Evolutionary conservation across 192 early-diverging fungal genomes (phyloP).

Genomic region (Gonapodya prolifera): DNA sequence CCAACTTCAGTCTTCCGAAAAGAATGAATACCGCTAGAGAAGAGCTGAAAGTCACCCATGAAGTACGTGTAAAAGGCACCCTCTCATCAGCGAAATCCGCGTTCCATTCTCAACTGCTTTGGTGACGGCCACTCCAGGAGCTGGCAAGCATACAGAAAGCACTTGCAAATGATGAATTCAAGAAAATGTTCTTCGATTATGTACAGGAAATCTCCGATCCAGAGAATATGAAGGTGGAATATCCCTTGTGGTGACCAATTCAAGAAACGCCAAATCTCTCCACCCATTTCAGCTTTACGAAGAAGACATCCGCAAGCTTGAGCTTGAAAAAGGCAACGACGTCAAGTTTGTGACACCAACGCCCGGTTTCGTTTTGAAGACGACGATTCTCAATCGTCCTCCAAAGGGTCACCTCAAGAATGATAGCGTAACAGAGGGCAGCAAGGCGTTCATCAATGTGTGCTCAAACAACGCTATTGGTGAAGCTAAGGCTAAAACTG

Average conservation of each 20-base stretch:
- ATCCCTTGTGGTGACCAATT: neutral
- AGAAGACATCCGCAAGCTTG: constrained; percentile 29
- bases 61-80: neutral
- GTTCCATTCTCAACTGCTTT: neutral
- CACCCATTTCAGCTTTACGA: constrained; percentile 29
- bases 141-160: constrained; percentile 29
- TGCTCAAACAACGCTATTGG: constrained; percentile 32
- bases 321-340: constrained; percentile 34
- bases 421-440: constrained; percentile 9
- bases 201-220: constrained; percentile 46
- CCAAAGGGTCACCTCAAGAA: neutral
- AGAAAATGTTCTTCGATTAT: constrained; percentile 37
- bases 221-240: constrained; percentile 26
- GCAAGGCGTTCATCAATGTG: constrained; percentile 43
- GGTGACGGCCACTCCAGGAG: constrained; percentile 3
- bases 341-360: constrained; percentile 36
- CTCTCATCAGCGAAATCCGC: neutral
- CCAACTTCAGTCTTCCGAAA: neutral
- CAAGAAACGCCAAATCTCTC: neutral
- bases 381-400: constrained; percentile 12
- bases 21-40: neutral
- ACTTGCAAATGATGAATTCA: constrained; percentile 38
- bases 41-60: neutral
- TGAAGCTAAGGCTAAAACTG: constrained; percentile 9
- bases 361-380: constrained; percentile 31